Conservation (phyloP, 2,329 filamentous ascomycete genomes). For the Chaetomiaceae sp. region DNA sequence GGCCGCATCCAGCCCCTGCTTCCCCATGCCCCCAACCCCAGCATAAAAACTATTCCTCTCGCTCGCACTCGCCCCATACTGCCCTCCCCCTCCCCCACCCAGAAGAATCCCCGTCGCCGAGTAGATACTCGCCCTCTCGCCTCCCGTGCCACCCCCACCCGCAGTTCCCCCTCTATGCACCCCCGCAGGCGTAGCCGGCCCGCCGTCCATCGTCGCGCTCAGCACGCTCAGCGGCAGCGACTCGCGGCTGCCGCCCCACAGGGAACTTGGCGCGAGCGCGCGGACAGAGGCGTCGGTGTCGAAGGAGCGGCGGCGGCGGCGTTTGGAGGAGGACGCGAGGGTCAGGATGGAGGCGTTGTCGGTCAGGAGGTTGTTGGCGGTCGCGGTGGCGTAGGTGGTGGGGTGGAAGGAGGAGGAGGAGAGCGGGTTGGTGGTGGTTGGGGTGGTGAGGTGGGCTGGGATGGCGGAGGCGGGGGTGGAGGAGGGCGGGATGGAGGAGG, state of each 20-base stretch:
- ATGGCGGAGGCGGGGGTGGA: conserved; percentile 66
- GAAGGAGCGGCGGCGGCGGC: conserved; percentile 68
- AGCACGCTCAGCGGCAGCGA: conserved; percentile 72
- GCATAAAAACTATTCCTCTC: conserved; percentile 81
- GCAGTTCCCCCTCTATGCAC: conserved; percentile 42
- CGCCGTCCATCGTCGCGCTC: conserved; percentile 59
- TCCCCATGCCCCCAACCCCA: too few species aligned
- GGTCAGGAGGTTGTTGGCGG: conserved; percentile 73
- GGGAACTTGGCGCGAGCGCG: conserved; percentile 72
- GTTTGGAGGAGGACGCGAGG: conserved; percentile 74
- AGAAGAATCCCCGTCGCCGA: conserved; percentile 61
- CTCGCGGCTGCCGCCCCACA: conserved; percentile 77
- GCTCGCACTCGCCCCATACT: conserved; percentile 40
- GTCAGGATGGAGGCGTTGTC: conserved; percentile 85
- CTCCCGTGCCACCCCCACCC: conserved; percentile 28
- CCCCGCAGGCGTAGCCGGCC: conserved; percentile 41
- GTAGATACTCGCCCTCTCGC: conserved; percentile 76
- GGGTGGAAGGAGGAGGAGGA: conserved; percentile 46
- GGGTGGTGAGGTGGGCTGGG: conserved; percentile 54
- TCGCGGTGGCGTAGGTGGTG: conserved; percentile 69
- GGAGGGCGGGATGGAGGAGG: conserved; percentile 60
- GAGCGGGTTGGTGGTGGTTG: conserved; percentile 37
- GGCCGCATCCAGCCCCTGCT: conserved; percentile 51
- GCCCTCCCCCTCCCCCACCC: too few species aligned
- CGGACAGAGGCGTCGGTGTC: conserved; percentile 83